phyloP scores from a whole-genome alignment of 495 filamentous ascomycete species.

The Bathelium albidoporum region DNA sequence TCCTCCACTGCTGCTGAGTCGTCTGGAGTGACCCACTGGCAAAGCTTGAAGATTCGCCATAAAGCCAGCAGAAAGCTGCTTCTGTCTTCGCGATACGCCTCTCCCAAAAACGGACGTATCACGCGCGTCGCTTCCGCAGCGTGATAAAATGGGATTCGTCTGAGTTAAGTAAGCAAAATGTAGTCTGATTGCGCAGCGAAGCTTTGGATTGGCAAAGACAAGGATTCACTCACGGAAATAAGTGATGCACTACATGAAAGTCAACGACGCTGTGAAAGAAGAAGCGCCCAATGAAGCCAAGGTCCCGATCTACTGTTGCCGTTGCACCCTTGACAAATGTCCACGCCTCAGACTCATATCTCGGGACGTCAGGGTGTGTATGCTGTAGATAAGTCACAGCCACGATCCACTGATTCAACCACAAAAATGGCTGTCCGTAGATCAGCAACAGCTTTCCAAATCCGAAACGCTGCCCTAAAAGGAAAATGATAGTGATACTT shows the following conservation, averaged over 20 bases:
- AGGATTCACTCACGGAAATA: not conserved
- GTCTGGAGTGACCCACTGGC: not conserved
- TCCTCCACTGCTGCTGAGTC: no score
- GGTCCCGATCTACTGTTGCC: constrained; percentile 53
- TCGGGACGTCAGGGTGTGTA: constrained; percentile 49
- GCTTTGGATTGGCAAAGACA: not conserved
- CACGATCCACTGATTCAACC: constrained; percentile 28
- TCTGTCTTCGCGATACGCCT: not conserved
- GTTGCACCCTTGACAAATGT: constrained; percentile 49
- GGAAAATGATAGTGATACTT: not conserved
- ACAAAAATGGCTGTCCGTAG: not conserved
- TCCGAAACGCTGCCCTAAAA: not conserved
- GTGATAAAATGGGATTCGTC: constrained; percentile 47
- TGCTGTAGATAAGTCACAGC: constrained; percentile 54
- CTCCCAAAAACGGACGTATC: constrained; percentile 26
- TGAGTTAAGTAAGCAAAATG: constrained; percentile 2
- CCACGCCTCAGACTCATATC: constrained; percentile 46
- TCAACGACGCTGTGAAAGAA: constrained; percentile 54
- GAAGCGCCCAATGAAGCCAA: constrained; percentile 48
- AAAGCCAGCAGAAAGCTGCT: not conserved
- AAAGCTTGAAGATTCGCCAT: not conserved
- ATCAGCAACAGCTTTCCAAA: not conserved
- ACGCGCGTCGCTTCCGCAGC: constrained; percentile 51
- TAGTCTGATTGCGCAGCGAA: not conserved
- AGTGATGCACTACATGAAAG: constrained; percentile 50